phyloP scores from a whole-genome alignment of 192 early-diverging fungal species.

The Coemansia sp. region DNA sequence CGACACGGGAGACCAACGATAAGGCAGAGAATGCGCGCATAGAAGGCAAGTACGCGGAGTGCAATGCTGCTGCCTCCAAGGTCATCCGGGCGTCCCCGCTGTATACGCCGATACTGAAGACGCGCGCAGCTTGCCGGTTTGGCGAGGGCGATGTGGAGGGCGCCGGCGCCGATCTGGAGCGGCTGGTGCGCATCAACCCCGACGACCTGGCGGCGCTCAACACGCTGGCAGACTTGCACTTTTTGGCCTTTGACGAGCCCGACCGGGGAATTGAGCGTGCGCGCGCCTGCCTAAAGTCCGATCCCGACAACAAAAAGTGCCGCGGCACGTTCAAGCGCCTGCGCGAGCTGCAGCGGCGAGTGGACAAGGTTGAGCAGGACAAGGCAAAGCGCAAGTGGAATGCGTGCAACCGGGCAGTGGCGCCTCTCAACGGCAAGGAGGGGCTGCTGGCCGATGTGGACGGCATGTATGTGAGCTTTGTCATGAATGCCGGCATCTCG shows the following conservation, averaged over 20 bases:
- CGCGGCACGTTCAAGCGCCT: slow-evolving; percentile 68
- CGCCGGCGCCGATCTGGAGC: slow-evolving; percentile 75
- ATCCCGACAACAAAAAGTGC: slow-evolving; percentile 91
- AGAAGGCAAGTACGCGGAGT: slow-evolving; percentile 53
- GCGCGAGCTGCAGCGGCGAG: slow-evolving; percentile 71
- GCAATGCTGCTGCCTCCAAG: slow-evolving; percentile 49
- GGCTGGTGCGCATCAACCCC: slow-evolving; percentile 71
- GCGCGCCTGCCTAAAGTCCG: slow-evolving; percentile 84
- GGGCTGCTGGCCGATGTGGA: slow-evolving; percentile 39
- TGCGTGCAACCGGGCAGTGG: slow-evolving; percentile 37
- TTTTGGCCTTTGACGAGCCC: slow-evolving; percentile 64
- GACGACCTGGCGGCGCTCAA: slow-evolving; percentile 59
- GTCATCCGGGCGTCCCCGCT: slow-evolving; percentile 59
- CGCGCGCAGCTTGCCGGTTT: slow-evolving; percentile 73
- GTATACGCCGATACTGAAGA: slow-evolving; percentile 53
- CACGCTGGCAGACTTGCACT: slow-evolving; percentile 69
- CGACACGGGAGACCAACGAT: slow-evolving; percentile 40
- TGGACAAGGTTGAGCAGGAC: slow-evolving; percentile 58
- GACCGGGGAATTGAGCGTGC: slow-evolving; percentile 62
- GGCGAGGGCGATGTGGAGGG: slow-evolving; percentile 74
- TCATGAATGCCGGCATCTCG: slow-evolving; percentile 12
- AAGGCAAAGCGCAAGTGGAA: slow-evolving; percentile 59
- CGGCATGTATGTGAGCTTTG: slow-evolving; percentile 26
- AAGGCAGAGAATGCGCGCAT: slow-evolving; percentile 41
- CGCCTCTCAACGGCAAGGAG: slow-evolving; percentile 26